Base-by-base conservation (phyloP, 768 basidiomycete genomes). In the Russula sp. region DNA sequence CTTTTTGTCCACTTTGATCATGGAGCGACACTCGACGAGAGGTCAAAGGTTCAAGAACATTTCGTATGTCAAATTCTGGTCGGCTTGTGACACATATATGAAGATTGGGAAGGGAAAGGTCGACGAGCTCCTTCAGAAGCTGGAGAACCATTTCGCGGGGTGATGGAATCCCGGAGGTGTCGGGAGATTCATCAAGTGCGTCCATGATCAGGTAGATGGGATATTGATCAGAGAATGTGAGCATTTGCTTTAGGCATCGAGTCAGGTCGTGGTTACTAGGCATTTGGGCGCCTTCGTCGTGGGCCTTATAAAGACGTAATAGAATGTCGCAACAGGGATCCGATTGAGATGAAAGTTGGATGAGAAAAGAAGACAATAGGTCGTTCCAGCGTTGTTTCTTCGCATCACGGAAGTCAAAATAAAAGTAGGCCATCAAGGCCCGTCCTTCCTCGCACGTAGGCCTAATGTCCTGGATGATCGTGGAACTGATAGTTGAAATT, bases 151-250 rank as follows among this genome's bases (percentile, higher is more conserved):
- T 40, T 42, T 56, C 38, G 18, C 51, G 59, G 2, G 51, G 16
- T 6, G 59, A 53, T 2, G 59, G 59, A 14, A 59, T 50, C 10
- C 58, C 58, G 3, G 24, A n/a, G 2, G 16, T 36, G 18, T 38
- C 40, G 5, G 58, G 24, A 51, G 48, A 59, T 32, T 59, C 58
- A 5, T 59, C 58, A 1, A 59, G 48, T n/a, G 58, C 58, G 20
- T 50, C 58, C 2, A 59, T 26, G 22, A 59, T 1, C 2, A 59
- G 36, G 36, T 59, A 59, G 18, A 34, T n/a, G 14, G 32, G 51
- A 53, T 4, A 18, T n/a, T 53, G 30, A 30, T 34, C 32, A 11
- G 54, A 24, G 51, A 54, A 22, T 36, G 53, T 36, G 11, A 56
- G 8, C 38, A 56, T 56, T 26, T 42, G 2, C 10, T 28, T 42